phyloP scores from a whole-genome alignment of 2,329 filamentous ascomycete genomes.

The Teratosphaeria epicoccoides region DNA sequence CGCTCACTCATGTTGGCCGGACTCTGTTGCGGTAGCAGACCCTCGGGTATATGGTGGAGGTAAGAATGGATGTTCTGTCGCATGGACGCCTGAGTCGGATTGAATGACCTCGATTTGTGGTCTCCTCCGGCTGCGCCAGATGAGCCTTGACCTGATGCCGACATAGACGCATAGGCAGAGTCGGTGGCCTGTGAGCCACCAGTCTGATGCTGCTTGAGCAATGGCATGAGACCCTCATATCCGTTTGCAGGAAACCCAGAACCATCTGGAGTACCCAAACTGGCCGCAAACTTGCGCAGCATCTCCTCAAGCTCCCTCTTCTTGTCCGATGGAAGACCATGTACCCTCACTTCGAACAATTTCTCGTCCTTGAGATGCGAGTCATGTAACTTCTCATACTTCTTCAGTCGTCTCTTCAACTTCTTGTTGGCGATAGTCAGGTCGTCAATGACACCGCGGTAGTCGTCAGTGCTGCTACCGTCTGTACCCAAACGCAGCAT shows the following conservation, averaged over 20 bases:
- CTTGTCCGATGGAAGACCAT: conserved; percentile 60
- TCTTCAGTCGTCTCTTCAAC: conserved; percentile 60
- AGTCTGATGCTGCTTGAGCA: conserved; percentile 44
- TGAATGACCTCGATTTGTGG: conserved; percentile 13
- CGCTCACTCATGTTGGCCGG: conserved; percentile 54
- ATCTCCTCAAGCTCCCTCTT: conserved; percentile 67
- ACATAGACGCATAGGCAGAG: conserved; percentile 54
- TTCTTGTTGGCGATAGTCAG: conserved; percentile 75
- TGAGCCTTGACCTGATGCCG: conserved; percentile 37
- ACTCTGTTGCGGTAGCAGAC: conserved; percentile 50
- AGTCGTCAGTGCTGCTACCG: conserved; percentile 60
- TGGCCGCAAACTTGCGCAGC: conserved; percentile 58
- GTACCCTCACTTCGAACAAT: conserved; percentile 72
- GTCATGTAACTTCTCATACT: conserved; percentile 57
- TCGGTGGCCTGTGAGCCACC: conserved; percentile 51
- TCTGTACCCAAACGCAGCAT: conserved; percentile 34
- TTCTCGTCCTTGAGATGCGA: conserved; percentile 62
- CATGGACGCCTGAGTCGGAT: conserved; percentile 22
- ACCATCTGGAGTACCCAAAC: conserved; percentile 44
- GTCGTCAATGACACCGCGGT: conserved; percentile 75
- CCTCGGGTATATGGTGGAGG: conserved; percentile 60
- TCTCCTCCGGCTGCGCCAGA: conserved; percentile 28
- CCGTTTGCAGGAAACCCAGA: conserved; percentile 13
- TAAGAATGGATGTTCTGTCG: conserved; percentile 59
- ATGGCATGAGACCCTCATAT: conserved; percentile 31